Base-by-base conservation (phyloP, 2,329 filamentous ascomycete genomes). In the Sclerotinia sclerotiorum region DNA sequence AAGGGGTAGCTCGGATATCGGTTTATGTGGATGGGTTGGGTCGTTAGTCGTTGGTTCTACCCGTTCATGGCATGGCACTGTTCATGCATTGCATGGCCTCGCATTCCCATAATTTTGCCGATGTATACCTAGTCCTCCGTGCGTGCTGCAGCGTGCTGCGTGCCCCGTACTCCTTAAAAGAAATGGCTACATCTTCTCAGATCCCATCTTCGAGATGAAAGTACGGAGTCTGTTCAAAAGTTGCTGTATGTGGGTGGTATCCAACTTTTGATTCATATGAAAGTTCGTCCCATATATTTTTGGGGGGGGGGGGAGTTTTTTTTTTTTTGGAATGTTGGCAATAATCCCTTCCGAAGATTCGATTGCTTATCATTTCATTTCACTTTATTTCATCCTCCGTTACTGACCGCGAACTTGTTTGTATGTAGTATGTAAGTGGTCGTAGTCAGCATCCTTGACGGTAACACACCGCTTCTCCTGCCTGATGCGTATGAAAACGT, bases 401-500 rank as follows among this genome's bases (percentile, higher is more conserved):
- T n/a, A 13, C 42, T 42, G 55, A 58, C 35, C 24, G n/a, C 55
- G 55, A 44, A 39, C 60, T 62, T 29, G 42, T 15, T n/a, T 19
- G 27, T 35, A 35, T 6, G 32, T 35, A 35, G 27, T 35, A 35
- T 17, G 58, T 49, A 29, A 42, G 49, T 21, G 27, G 21, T 62
- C 58, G 29, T 55, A 29, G 63, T 65, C 63, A 65, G 39, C n/a
- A 65, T 13, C 49, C 44, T 48, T 56, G 39, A 66, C 27, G 21
- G 8, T 49, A 51, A 51, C 46, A 54, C 65, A 68, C 65, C 65
- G 65, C 65, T 68, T 19, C n/a, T 58, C 63, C 52, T 62, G 51
- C 32, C 24, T 35, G 2, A 6, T 32, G 29, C 48, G 56, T 66
- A 66, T 58, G 21, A 32, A 35, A 35, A 51, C 17, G 19, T 17